These are phyloP conservation scores for Plasmodium relictum DNA, from an alignment of 169 alveolate genomes.

Conservation along the genomic window DNA sequence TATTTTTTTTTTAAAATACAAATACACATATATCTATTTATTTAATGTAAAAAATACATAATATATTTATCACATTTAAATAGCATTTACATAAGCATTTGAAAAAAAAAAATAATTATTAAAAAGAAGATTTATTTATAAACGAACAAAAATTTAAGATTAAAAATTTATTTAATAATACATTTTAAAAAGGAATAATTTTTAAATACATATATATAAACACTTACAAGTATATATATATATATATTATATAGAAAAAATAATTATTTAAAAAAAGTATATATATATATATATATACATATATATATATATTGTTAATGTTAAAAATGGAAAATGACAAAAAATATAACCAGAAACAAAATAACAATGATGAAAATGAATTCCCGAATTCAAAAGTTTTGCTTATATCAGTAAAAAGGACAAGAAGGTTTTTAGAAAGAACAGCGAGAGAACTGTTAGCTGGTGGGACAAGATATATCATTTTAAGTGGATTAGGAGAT, in stretches of 20 bases:
- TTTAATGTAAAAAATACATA: too few species aligned
- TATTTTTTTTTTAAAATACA: too few species aligned
- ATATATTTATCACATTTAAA: too few species aligned
- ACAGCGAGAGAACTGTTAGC: slow-evolving; percentile 89
- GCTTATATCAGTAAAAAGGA: slow-evolving; percentile 84
- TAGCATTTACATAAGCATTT: too few species aligned
- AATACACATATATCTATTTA: too few species aligned
- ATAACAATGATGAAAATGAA: slow-evolving; percentile 77
- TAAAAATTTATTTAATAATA: neutral
- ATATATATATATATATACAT: neutral
- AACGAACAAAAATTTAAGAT: neutral
- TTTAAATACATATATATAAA: too few species aligned
- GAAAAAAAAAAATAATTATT: too few species aligned
- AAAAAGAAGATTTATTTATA: neutral
- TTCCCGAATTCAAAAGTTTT: slow-evolving; percentile 87
- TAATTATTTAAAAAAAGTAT: neutral
- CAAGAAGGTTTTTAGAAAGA: slow-evolving; percentile 86
- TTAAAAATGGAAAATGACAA: slow-evolving; percentile 57
- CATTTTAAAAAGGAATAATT: too few species aligned
- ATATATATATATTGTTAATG: slow-evolving; percentile 10
- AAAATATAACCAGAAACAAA: slow-evolving; percentile 61
- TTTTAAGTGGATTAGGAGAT: slow-evolving; percentile 88
- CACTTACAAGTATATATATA: too few species aligned
- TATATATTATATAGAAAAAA: neutral
- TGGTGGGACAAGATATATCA: slow-evolving; percentile 88